Base-by-base conservation (phyloP, 1,139 yeast species). In the Entelexis paramagnoliae region DNA sequence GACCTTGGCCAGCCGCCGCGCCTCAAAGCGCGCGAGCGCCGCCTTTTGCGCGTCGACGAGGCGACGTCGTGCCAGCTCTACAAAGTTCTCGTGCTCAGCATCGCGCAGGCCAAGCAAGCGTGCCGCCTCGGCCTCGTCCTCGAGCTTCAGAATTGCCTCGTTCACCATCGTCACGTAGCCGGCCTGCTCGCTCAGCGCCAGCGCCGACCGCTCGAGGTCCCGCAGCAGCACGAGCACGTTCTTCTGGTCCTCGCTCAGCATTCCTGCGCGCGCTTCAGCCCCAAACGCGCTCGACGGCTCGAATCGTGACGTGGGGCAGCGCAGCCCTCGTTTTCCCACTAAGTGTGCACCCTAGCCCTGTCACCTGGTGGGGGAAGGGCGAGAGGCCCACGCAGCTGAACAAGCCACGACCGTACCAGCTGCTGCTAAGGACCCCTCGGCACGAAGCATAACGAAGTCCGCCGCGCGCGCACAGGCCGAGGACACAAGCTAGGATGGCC, bases 71-170 rank as follows among this genome's bases (percentile, higher is more conserved):
- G 47, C 41, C 22, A 54, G 44, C 20, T 8, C 11, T 2, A 54
- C 39, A 30, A 54, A 54, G 38, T 46, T n/a, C 26, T 20, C 41
- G 42, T 26, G 4, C 36, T 29, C 24, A 26, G 10, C 6, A 35
- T 13, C 17, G 20, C 32, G 30, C 48, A 75, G 76, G 20, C 68
- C 63, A 40, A 76, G 65, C 11, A 77, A 68, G 55, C 73, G 73
- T 40, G 64, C 65, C 48, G 66, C 67, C 16, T 47, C 50, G 32
- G 41, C 42, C 48, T 35, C 47, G 57, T 57, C 50, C 59, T 57
- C 51, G 47, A 49, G 50, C 40, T 22, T 36, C 39, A 49, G 49
- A 4, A 54, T 46, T 26, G 41, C 43, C 44, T 48, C 56, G 33
- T 36, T 26, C 33, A 47, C 52, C 22, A 43, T 48, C 26, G 39